phyloP scores from a whole-genome alignment of 1,139 yeast species.

The Hansenula lynferdii region DNA sequence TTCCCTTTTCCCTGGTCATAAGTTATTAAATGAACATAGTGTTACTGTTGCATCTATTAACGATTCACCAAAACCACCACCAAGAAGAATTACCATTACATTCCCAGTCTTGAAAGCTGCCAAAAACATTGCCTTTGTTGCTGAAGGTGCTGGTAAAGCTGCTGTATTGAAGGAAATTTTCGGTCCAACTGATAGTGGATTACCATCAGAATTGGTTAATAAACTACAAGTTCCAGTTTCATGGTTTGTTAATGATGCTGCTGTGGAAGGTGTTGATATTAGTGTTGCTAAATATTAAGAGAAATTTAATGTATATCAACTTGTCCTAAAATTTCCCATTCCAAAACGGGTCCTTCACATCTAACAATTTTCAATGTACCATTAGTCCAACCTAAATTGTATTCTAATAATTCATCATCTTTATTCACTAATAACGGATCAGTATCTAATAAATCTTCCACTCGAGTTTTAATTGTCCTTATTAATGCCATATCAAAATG shows the following conservation, averaged over 20 bases:
- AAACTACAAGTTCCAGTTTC: constrained; percentile 41
- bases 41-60: constrained; percentile 90
- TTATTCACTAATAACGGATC: constrained; percentile 33
- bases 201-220: constrained; percentile 78
- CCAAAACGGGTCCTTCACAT: constrained; percentile 71
- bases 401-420: constrained; percentile 30
- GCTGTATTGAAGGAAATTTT: constrained; percentile 67
- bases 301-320: constrained; percentile 35
- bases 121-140: constrained; percentile 65
- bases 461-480: constrained; percentile 63
- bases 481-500: constrained; percentile 70
- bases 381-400: constrained; percentile 52
- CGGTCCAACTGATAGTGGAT: constrained; percentile 39
- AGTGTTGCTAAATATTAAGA: constrained; percentile 37
- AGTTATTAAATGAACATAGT: constrained; percentile 71
- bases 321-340: constrained; percentile 67
- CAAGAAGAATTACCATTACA: constrained; percentile 85
- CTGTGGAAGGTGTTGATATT: constrained; percentile 60
- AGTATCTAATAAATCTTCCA: constrained; percentile 61
- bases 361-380: constrained; percentile 66
- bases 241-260: constrained; percentile 82
- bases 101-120: constrained; percentile 90
- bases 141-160: constrained; percentile 88
- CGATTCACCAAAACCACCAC: constrained; percentile 93
- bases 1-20: constrained; percentile 73